Percentiles rank a stretch among this genome's conserved stretches.
These are phyloP conservation scores for Penicillium sp. DNA, from an alignment of 2,329 filamentous ascomycete species.

Conservation along the genomic window DNA sequence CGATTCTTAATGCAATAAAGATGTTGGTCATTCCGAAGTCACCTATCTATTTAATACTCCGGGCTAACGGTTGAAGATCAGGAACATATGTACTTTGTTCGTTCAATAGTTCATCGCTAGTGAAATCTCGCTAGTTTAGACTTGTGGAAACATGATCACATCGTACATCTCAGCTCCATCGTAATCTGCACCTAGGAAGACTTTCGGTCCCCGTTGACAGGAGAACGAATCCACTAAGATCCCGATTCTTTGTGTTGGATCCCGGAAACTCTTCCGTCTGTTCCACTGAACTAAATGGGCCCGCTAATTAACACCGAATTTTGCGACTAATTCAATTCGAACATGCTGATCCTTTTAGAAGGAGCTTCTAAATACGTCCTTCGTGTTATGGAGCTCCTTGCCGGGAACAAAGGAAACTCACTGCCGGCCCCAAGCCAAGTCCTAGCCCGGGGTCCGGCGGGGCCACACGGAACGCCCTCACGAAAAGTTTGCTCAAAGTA, in stretches of 20 bases:
- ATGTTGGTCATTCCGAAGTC: background rate
- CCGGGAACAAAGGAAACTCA: background rate
- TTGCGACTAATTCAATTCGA: background rate
- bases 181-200: conserved; percentile 6
- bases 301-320: conserved; percentile 1
- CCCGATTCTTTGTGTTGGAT: conserved; percentile 16
- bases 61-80: background rate
- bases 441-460: background rate
- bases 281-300: background rate
- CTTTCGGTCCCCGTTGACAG: background rate
- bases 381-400: background rate
- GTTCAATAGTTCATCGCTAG: background rate
- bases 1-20: background rate
- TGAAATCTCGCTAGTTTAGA: background rate
- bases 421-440: background rate
- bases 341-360: background rate
- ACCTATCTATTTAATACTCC: background rate
- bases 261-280: conserved; percentile 11
- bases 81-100: background rate
- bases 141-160: conserved; percentile 8
- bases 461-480: background rate
- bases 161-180: conserved; percentile 10
- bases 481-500: conserved; percentile 4
- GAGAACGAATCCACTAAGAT: conserved; percentile 8
- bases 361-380: background rate